Evolutionary conservation across 495 filamentous ascomycete species (phyloP), one percentile per base, ranked within the genome.

Genomic region (Mytilinidion resinicola): DNA sequence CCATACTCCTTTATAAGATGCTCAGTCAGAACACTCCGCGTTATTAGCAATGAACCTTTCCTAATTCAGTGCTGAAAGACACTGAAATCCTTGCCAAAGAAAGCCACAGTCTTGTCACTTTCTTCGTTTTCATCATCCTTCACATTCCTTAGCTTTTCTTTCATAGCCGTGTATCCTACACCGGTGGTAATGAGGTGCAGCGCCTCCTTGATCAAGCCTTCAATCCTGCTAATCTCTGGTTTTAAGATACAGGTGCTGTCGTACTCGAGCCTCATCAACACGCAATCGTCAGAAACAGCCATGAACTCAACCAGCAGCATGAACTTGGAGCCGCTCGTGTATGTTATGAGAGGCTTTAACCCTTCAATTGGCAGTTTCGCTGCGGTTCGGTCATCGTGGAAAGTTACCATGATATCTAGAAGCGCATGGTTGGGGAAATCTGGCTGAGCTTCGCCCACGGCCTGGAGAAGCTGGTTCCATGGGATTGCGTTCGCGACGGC

Each of bases 351-450:
- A n/a, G 34, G 53, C 11, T 34, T 30, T 9, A 59, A 14, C 6
- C 60, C 67, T 7, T 30, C n/a, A n/a, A 70, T 52, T 0, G 21
- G n/a, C 9, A 63, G 39, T 17, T 39, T 17, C 19, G 57, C n/a
- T 21, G 33, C 51, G 3, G 50, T 10, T 7, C 37, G 4, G 1
- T 11, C 42, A 9, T 70, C 59, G 44, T 73, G 70, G 59, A 71
- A 70, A 11, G 70, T 68, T 2, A 73, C 69, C 63, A 71, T 68
- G n/a, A 62, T 57, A 44, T 73, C 69, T 25, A 70, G 65, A 7
- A 73, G 15, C 0, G 67, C 64, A 37, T 73, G 61, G 25, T 66
- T 59, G 1, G 69, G 70, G 43, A 53, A 64, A 7, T 63, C 36
- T 0, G 67, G 5, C 35, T 44, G 1, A 73, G 59, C 43, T 65